A percentile compares a stretch with the other conserved stretches of the same genome.
Evolutionary conservation across 768 basidiomycete species (phyloP).

Genomic region (Collybiopsis confluens): DNA sequence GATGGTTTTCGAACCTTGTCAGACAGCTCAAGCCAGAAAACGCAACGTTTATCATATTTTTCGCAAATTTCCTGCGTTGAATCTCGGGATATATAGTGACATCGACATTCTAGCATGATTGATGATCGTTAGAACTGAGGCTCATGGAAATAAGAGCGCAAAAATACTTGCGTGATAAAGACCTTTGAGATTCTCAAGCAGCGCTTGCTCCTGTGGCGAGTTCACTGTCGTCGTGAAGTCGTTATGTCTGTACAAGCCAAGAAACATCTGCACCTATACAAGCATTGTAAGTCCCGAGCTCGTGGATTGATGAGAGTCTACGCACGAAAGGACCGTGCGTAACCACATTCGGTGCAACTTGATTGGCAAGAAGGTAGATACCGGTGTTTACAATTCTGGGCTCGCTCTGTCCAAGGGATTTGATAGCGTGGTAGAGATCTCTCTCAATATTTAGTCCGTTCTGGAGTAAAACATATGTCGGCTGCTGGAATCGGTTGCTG

Average conservation of each 20-base stretch:
- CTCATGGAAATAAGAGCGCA: not conserved
- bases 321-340: not conserved
- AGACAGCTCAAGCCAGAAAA: conserved; percentile 34
- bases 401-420: not conserved
- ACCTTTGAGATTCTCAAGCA: conserved; percentile 26
- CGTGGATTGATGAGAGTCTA: not conserved
- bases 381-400: conserved; percentile 6
- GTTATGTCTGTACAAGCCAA: conserved; percentile 6
- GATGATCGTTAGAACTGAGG: not conserved
- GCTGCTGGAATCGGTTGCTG: not conserved
- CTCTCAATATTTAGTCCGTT: conserved; percentile 9
- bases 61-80: conserved; percentile 38
- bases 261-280: not conserved
- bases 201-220: conserved; percentile 19
- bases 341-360: not conserved
- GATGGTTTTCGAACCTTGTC: conserved; percentile 15
- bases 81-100: conserved; percentile 34
- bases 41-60: conserved; percentile 41
- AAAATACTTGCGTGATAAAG: conserved; percentile 30
- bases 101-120: conserved; percentile 8
- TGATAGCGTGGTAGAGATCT: conserved; percentile 8
- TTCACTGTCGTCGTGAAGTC: conserved; percentile 22
- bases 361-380: conserved; percentile 7
- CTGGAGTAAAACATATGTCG: conserved; percentile 9
- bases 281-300: not conserved